Evolutionary conservation across 495 filamentous ascomycete genomes (phyloP), one percentile per base, ranked within the genome.

Genomic region (Penicillium pulvis): DNA sequence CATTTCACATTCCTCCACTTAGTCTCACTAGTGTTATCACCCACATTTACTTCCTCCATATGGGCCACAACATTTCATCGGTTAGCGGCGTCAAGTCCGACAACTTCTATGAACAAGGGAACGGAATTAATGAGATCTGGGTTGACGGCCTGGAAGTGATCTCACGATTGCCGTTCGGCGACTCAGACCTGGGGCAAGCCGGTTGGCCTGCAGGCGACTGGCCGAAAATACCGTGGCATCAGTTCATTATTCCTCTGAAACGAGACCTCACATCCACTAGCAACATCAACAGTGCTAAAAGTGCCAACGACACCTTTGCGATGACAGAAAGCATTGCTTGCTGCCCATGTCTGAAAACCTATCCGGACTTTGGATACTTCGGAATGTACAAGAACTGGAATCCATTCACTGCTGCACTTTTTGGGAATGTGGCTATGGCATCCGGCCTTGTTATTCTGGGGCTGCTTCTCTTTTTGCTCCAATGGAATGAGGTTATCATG

Each of bases 71-170:
- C 43, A 4, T 76, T 23, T 70, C 74, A 5, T 69, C 59, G 4
- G 53, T 75, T n/a, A 49, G 56, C 23, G 72, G 71, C 1, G 74
- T 76, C 35, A 71, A 65, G 24, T 73, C 74, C 0, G 60, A 62
- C 16, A 57, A 73, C 26, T 72, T 65, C 63, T 71, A 69, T 55
- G 43, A 69, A 11, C 72, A 65, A 9, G 70, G 72, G 1, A 76
- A 76, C 62, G 74, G 67, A 1, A 70, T 76, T 54, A 75, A 76
- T 62, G 67, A 76, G 23, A 70, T 76, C 54, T 76, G 72, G 74
- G 24, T 73, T 5, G 72, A 68, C 5, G 57, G 71, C 23, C 43
- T 72, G 20, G 74, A 76, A 47, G 9, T 75, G 33, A 67, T 76
- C 44, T 76, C 74, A n/a, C 69, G 68, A 45, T 60, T 76, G 1